Base-by-base conservation (phyloP, 2,329 filamentous ascomycete genomes). In the Pleoardoris graminearum region DNA sequence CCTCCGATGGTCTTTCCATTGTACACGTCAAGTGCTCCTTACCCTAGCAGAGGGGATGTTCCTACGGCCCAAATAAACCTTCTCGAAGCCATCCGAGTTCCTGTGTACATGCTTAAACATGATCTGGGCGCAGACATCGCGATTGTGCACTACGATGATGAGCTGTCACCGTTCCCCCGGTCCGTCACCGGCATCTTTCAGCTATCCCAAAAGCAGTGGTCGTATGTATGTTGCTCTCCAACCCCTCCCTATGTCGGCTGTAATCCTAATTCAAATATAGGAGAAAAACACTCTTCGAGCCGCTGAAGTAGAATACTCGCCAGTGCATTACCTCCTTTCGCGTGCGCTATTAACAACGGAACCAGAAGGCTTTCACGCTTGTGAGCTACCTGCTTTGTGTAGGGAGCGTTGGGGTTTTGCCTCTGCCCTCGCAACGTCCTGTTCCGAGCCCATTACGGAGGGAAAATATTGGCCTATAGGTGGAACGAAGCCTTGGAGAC, bases 171-270 rank as follows among this genome's bases (percentile, higher is more conserved):
- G 1, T 67, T 68, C 33, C 65, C 65, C 1, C 55, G 50, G 3
- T 33, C 60, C 21, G 44, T 59, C 22, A 63, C 57, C 0, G 45
- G 45, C 0, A 12, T 62, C 4, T 67, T 63, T 36, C 46, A 32
- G 0, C 25, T 66, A 22, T 58, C 55, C 0, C 58, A 59, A 41
- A 53, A 62, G 7, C 58, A 63, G 29, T 67, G 63, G 65, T 39
- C 59, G 16, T 39, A 55, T 27, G 65, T 47, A 37, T 21, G 44
- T 25, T 3, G 7, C 42, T 11, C 12, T n/a, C 4, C n/a, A n/a
- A n/a, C n/a, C n/a, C n/a, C n/a, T n/a, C n/a, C n/a, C n/a, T n/a
- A n/a, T n/a, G n/a, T n/a, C n/a, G n/a, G n/a, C n/a, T n/a, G n/a
- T 29, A 17, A 37, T 17, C 5, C 12, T 12, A 8, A 27, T 16